These are phyloP conservation scores for Macroventuria anomochaeta DNA, from an alignment of 2,329 filamentous ascomycete genomes.

Conservation along the genomic window DNA sequence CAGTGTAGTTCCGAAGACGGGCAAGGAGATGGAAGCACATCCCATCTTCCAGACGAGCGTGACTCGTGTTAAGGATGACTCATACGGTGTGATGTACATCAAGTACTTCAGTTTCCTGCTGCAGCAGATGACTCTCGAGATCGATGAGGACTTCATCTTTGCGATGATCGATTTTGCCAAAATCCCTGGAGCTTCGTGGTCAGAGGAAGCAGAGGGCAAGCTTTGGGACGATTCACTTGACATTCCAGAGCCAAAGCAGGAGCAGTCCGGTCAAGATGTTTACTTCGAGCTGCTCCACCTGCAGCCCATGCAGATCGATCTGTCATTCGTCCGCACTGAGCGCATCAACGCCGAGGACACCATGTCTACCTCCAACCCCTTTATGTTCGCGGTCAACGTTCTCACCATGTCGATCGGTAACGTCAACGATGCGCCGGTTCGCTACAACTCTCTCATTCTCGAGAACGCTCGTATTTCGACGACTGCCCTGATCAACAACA, in stretches of 20 bases:
- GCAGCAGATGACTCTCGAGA: conserved; percentile 97
- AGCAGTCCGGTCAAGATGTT: conserved; percentile 87
- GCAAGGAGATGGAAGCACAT: conserved; percentile 94
- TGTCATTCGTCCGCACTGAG: conserved; percentile 97
- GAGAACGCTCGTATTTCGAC: conserved; percentile 95
- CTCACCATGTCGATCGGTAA: conserved; percentile 99
- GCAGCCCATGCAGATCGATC: conserved; percentile 96
- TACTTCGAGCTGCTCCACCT: conserved; percentile 98
- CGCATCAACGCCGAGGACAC: conserved; percentile 96
- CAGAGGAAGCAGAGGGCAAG: conserved; percentile 79
- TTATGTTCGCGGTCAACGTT: conserved; percentile 99
- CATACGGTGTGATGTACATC: conserved; percentile 96
- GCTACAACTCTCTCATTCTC: conserved; percentile 89
- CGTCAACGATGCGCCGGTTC: conserved; percentile 95
- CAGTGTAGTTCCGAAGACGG: conserved; percentile 95
- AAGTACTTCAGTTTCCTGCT: conserved; percentile 94
- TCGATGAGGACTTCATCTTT: conserved; percentile 98
- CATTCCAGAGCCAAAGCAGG: conserved; percentile 87
- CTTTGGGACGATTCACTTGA: conserved; percentile 89
- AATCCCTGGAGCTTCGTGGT: conserved; percentile 87
- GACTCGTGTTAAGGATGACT: conserved; percentile 96
- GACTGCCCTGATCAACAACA: conserved; percentile 80
- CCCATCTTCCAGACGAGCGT: conserved; percentile 92
- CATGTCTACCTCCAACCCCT: conserved; percentile 82
- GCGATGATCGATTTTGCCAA: conserved; percentile 94